phyloP scores from a whole-genome alignment of 2,329 filamentous ascomycete genomes.

The Delphinella strobiligena region DNA sequence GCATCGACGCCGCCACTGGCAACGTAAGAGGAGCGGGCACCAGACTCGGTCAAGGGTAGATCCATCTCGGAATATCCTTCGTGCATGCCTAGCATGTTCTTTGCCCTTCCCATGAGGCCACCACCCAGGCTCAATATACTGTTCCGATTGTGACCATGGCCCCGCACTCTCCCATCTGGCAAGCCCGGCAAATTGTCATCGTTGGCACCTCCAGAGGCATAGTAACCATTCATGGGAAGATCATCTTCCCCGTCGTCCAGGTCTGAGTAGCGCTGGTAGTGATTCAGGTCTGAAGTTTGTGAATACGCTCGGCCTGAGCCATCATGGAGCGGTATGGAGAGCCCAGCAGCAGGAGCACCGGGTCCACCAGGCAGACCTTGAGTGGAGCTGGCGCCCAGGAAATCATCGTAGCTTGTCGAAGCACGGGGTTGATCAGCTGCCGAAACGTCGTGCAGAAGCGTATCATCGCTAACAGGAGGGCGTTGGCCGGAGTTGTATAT shows the following conservation, averaged over 20 bases:
- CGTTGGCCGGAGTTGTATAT: conserved; percentile 65
- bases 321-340: conserved; percentile 27
- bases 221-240: conserved; percentile 52
- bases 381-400: conserved; percentile 54
- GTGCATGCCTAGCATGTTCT: conserved; percentile 81
- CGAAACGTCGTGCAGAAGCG: conserved; percentile 64
- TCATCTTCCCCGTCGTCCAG: conserved; percentile 73
- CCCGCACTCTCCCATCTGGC: conserved; percentile 38
- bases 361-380: conserved; percentile 33
- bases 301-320: conserved; percentile 40
- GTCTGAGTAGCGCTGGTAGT: conserved; percentile 88
- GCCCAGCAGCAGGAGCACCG: conserved; percentile 25
- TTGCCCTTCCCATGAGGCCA: conserved; percentile 74
- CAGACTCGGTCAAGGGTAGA: conserved; percentile 75
- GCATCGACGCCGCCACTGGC: conserved; percentile 24
- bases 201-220: conserved; percentile 53
- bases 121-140: conserved; percentile 81
- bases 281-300: conserved; percentile 71
- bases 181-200: conserved; percentile 41
- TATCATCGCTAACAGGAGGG: conserved; percentile 69
- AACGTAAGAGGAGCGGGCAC: conserved; percentile 32
- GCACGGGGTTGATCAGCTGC: conserved; percentile 53
- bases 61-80: conserved; percentile 96
- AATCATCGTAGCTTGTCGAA: conserved; percentile 89
- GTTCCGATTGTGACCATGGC: conserved; percentile 52